Evolutionary conservation across 306 rosid genomes (phyloP).

Genomic region (Arachis hypogaea): DNA sequence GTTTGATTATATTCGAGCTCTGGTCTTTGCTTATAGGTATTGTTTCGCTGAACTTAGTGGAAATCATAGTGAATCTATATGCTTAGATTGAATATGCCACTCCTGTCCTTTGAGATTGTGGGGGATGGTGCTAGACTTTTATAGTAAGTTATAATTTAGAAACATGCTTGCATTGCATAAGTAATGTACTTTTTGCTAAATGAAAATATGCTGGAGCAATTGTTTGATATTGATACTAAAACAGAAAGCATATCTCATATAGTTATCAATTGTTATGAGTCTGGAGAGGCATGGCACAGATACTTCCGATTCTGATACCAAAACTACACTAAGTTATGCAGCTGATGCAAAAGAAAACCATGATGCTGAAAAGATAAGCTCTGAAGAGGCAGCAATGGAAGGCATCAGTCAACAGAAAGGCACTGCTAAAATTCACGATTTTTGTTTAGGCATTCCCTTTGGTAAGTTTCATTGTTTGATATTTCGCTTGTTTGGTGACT

Average conservation of each 20-base stretch:
- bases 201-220: slow-evolving; percentile 35
- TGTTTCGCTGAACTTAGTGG: slow-evolving; percentile 8
- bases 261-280: slow-evolving; percentile 60
- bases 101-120: slow-evolving; percentile 13
- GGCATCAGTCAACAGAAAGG: slow-evolving; percentile 46
- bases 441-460: slow-evolving; percentile 95
- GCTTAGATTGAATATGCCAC: slow-evolving; percentile 23
- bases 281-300: slow-evolving; percentile 58
- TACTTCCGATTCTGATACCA: slow-evolving; percentile 48
- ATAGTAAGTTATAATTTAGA: too few species aligned
- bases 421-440: slow-evolving; percentile 86
- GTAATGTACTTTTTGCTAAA: slow-evolving; percentile 12
- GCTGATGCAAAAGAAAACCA: slow-evolving; percentile 46
- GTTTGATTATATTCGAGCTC: neutral
- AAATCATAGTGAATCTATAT: neutral
- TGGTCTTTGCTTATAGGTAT: neutral
- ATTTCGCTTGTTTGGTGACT: slow-evolving; percentile 29
- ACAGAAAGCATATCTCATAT: slow-evolving; percentile 42
- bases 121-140: neutral
- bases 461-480: slow-evolving; percentile 56
- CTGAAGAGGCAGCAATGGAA: slow-evolving; percentile 42
- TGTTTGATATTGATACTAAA: slow-evolving; percentile 42
- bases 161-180: neutral
- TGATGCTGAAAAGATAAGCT: slow-evolving; percentile 43
- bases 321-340: slow-evolving; percentile 48